Evolutionary conservation across 2,329 filamentous ascomycete species (phyloP), one percentile per base, ranked within the genome.

Genomic region (Talaromyces sp.): DNA sequence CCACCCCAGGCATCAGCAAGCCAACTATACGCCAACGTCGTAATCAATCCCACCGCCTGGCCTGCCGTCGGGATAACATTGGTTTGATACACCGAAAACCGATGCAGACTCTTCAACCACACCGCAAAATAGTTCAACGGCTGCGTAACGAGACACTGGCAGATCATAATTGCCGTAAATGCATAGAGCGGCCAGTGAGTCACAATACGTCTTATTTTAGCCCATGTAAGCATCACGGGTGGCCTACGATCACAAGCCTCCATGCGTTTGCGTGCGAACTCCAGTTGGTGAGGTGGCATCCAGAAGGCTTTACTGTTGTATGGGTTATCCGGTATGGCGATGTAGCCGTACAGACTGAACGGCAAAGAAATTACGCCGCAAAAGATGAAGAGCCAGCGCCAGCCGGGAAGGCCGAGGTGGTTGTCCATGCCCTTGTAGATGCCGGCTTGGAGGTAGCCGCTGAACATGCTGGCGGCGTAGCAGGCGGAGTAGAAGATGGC

Each of bases 271-370:
- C 60, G 49, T 1, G 65, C 65, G 3, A 63, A 62, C 2, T 43
- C 58, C 3, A 67, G 62, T 29, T 65, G 58, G 5, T 43, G 43
- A 0, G 47, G 27, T 51, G 49, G 68, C 65, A 71, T 65, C 69
- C 69, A 71, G 53, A 64, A 58, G 25, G 65, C 67, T 51, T 62
- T 64, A 29, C 64, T 65, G 47, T 79, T 72, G 61, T 72, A 80
- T 68, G 75, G 75, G 29, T 74, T 72, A 51, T 77, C 75, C 1
- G 74, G 74, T 13, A 76, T 65, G 69, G 74, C 73, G 61, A 72
- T 68, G 45, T 73, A 72, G 5, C 73, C 74, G 22, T 67, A 68
- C 5, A 67, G 36, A 36, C 72, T 74, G 66, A 73, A 74, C 1
- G 73, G 67, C 1, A 75, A 67, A 1, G 71, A 71, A 59, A 73